Base-by-base conservation (phyloP, 768 basidiomycete genomes). In the Termitomyces sp. region DNA sequence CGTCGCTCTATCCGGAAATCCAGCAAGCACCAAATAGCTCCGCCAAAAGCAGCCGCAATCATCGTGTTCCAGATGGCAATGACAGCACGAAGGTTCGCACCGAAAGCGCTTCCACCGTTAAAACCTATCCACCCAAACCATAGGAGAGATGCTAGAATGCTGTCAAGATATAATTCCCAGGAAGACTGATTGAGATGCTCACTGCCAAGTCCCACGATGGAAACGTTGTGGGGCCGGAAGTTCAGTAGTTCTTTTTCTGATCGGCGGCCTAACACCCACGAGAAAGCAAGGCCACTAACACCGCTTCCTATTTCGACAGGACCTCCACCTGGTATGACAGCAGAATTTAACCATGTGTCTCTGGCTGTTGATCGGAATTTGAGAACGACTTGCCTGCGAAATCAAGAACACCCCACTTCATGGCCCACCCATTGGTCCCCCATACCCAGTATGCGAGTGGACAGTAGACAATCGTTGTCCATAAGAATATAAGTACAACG, bases 111-210 rank as follows among this genome's bases (percentile, higher is more conserved):
- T 25, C 93, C 93, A 47, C 90, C 93, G 73, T 95, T 95, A 79
- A 94, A 93, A n/a, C 89, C 90, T 56, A 87, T 73, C 85, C 86
- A 92, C 43, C 92, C 91, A 67, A 95, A 89, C 90, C 89, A 93
- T 53, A 93, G 84, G 61, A 94, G 81, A 63, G 86, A 89, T 9
- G 90, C 77, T 77, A 54, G 38, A 29, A 21, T 29, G 7, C 37
- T 51, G 34, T 58, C 35, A 41, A 49, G 17, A 19, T n/a, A 16
- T 14, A 37, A 11, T 45, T 47, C 25, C 16, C 21, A 27, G 6
- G 11, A 16, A 23, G 34, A 32, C 23, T n/a, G 32, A 53, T 21
- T n/a, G 3, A 29, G n/a, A 45, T 14, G 71, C 77, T 60, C 56
- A 76, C 77, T 94, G 61, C 93, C 92, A 54, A 95, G 80, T 62